Percentiles rank a stretch among this genome's conserved stretches.
phyloP scores from a whole-genome alignment of 148 eudicot species.

The Dianthus caryophyllus region DNA sequence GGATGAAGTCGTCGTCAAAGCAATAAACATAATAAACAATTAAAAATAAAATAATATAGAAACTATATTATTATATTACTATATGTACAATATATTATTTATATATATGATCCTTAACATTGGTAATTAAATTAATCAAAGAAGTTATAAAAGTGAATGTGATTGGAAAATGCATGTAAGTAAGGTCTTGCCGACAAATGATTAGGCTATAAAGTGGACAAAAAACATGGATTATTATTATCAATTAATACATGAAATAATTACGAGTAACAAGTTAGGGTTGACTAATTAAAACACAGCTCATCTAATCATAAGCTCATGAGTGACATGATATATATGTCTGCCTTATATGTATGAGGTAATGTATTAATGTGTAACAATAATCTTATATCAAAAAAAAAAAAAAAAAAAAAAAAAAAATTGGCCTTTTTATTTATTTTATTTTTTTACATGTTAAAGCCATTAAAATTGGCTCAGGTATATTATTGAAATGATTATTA shows the following conservation, averaged over 20 bases:
- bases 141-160: conserved; percentile 14
- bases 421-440: too few species aligned
- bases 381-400: too few species aligned
- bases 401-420: too few species aligned
- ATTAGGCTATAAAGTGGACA: conserved; percentile 35
- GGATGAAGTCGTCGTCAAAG: conserved; percentile 21
- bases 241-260: conserved; percentile 14
- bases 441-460: too few species aligned
- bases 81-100: not conserved
- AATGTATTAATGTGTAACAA: too few species aligned
- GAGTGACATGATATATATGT: conserved; percentile 20
- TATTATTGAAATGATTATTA: too few species aligned
- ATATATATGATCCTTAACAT: not conserved
- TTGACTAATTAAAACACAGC: conserved; percentile 34
- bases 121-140: not conserved
- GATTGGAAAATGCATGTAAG: conserved; percentile 12
- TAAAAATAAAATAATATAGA: not conserved
- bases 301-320: conserved; percentile 36
- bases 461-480: too few species aligned
- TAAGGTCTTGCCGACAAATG: conserved; percentile 34
- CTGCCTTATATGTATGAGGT: conserved; percentile 10
- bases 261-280: not conserved
- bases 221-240: conserved; percentile 37
- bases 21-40: not conserved
- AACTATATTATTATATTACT: not conserved